Base-by-base conservation (phyloP, 805 yeast species). In the Spencermartinsiella europaea region DNA sequence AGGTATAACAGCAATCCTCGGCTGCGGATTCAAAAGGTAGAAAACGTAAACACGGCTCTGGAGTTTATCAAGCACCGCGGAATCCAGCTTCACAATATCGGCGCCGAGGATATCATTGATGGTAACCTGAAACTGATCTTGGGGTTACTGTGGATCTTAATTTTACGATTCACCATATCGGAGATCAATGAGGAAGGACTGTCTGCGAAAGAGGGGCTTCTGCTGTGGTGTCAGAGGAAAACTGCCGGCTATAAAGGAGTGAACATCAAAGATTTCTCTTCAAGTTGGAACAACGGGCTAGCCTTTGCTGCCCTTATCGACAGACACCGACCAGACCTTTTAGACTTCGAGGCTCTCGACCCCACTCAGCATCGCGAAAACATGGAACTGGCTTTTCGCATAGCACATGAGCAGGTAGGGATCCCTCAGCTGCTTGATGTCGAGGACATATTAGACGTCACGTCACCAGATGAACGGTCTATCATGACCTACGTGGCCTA, bases 81-180 rank as follows among this genome's bases (percentile, higher is more conserved):
- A 2, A 60, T 68, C n/a, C 61, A 57, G 44, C 52, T 68, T 27
- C 56, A 64, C 48, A 62, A 65, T 48, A 65, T 68, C 28, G 72
- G 72, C 2, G 69, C 97, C 14, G 96, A 89, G 64, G 96, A 89
- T 65, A 86, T 90, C 45, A 83, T 87, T 52, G 97, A 89, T 60
- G 97, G 97, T 58, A 90, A 85, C 58, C 95, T 88, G 62, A 96
- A 90, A 67, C 76, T 90, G 64, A 85, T 90, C 48, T 70, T 91
- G 54, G 98, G 98, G 46, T 74, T 90, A 54, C 83, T 90, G 56
- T 90, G 98, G 98, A 63, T 66, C 35, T 51, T 68, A 28, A 68
- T 68, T 51, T 48, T 68, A 25, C 48, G 65, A 16, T 68, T 66
- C 49, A 61, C 72, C n/a, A 61, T 68, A 28, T 62, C 66, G 5